Evolutionary conservation across 208 protist genomes (phyloP).

Genomic region (Leishmania tarentolae): DNA sequence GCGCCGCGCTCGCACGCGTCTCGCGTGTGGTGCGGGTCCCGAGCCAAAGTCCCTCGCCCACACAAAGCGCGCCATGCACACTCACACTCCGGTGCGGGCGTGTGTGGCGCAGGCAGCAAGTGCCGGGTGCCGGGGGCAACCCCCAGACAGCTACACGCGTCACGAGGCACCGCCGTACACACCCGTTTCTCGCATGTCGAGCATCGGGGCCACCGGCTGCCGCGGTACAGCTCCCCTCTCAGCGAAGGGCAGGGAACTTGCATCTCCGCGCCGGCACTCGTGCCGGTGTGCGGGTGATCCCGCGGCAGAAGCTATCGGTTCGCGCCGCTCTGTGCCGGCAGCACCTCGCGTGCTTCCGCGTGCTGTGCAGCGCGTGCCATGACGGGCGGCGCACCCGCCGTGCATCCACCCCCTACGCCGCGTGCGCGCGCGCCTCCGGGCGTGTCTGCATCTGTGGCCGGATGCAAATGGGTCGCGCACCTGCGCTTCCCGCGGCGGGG

Average conservation of each 20-base stretch:
- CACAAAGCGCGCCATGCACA: slow-evolving; percentile 14
- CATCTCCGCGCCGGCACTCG: slow-evolving; percentile 26
- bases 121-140: slow-evolving; percentile 53
- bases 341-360: slow-evolving; percentile 8
- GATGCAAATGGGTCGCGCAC: slow-evolving; percentile 17
- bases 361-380: slow-evolving; percentile 11
- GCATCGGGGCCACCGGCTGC: slow-evolving; percentile 31
- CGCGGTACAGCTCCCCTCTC: slow-evolving; percentile 26
- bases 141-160: slow-evolving; percentile 13
- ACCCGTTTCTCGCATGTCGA: slow-evolving; percentile 30
- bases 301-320: slow-evolving; percentile 26
- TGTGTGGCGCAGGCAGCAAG: slow-evolving; percentile 44
- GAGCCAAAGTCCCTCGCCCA: slow-evolving; percentile 76
- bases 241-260: slow-evolving; percentile 24
- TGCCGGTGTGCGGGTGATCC: slow-evolving; percentile 32
- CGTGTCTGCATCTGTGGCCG: neutral
- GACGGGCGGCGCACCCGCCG: slow-evolving; percentile 29
- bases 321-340: slow-evolving; percentile 10
- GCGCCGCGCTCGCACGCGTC: slow-evolving; percentile 20
- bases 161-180: slow-evolving; percentile 39
- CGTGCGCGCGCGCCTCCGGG: neutral
- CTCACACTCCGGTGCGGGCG: slow-evolving; percentile 11
- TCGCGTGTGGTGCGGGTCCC: slow-evolving; percentile 42
- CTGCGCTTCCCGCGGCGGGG: slow-evolving; percentile 20
- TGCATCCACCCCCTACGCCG: slow-evolving; percentile 21